Evolutionary conservation across 495 filamentous ascomycete species (phyloP), one percentile per base, ranked within the genome.

Genomic region (Penicillium antarcticum): DNA sequence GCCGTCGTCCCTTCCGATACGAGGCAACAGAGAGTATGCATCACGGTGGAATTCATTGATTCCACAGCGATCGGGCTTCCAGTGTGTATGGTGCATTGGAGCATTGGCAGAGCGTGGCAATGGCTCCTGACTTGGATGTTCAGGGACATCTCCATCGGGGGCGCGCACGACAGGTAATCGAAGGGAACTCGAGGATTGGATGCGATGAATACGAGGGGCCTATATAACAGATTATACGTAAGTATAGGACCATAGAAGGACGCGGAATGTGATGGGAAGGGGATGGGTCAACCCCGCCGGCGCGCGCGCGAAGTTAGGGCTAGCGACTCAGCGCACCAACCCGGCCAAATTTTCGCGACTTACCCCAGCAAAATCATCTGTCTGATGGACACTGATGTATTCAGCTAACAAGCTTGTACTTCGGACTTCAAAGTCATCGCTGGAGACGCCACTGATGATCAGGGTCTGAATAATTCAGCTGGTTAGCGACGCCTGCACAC

Each of bases 321-420:
- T 1, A 5, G 33, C 7, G 18, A 34, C 14, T 3, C 13, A 40
- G 18, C 19, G 14, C n/a, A 14, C 13, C 3, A 12, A 32, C 7
- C 12, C 14, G 14, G 8, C 31, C 10, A 6, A 40, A 14, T 5
- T 10, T 8, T 19, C 5, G 46, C 14, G 9, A 39, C 57, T 16
- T 51, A 69, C 66, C 51, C 67, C 61, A 11, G 67, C 37, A 4
- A 67, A 43, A 38, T 69, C 59, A 26, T 64, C 62, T 14, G 54
- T 43, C 11, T 34, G 55, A 9, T 69, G 55, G 5, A 53, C 39
- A 12, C 61, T 54, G 38, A 69, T 58, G 18, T 61, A 62, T 3
- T 29, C 23, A 1, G 59, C 52, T 8, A 65, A 39, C 7, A 60
- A 0, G 0, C 18, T 31, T 0, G 53, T 54, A 24, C 56, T 24